Evolutionary conservation across 176 grass and related monocot genomes (phyloP), one percentile per base, ranked within the genome.

Genomic region (Zoysia pacifica): DNA sequence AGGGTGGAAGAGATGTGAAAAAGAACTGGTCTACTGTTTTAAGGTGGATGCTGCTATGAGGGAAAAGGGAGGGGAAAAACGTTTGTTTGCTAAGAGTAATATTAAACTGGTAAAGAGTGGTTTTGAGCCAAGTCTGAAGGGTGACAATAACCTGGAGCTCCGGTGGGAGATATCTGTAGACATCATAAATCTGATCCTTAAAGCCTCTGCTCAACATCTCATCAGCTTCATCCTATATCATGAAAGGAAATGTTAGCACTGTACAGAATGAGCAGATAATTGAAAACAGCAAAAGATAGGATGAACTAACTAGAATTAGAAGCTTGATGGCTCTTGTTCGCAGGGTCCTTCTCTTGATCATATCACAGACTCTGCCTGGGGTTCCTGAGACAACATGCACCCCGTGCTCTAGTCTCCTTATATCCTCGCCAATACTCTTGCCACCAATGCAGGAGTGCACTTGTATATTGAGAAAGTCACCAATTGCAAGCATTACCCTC

Each of bases 101-200:
- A 2, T 5, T 2, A 20, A 68, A 73, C 13, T 5, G 10, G 10
- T 28, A 71, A n/a, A 43, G 6, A 64, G 36, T 3, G 3, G 11
- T 36, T 59, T 7, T 0, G 5, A 1, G 15, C 73, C 16, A 54
- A 46, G 1, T 7, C 7, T 70, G 58, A 39, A 44, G 19, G 56
- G 1, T 61, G 38, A 44, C 44, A 59, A 67, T 35, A 47, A 95
- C 96, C 88, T 94, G 95, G 67, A 98, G 90, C 48, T 94, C 90
- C 11, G 90, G 92, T 3, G 95, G 92, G 28, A 94, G 92, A 77
- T 94, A 93, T 81, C 92, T 79, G 84, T 98, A 98, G 28, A 98
- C 84, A 74, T 89, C 92, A 66, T 98, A 94, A 54, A 94, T 98
- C 81, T 98, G 95, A 73, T 98, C 95, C 88, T 98, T 93, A 62